phyloP scores from a whole-genome alignment of 331 rosid species.

The Spiraea crenata region DNA sequence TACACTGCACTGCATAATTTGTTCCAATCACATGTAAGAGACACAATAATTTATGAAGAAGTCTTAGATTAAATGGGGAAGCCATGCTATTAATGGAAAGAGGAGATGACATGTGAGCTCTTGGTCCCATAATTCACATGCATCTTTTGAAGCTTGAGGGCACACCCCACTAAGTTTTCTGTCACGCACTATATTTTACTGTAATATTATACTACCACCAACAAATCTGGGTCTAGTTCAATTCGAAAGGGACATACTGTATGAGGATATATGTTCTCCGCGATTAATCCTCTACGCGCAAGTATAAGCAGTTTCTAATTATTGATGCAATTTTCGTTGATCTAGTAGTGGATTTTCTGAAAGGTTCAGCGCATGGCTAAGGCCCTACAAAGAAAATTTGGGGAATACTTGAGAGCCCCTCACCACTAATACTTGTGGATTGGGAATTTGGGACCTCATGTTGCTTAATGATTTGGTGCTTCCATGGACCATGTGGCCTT shows the following conservation, averaged over 20 bases:
- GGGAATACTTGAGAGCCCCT: background rate
- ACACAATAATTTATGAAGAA: slow-evolving; percentile 17
- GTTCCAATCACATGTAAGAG: slow-evolving; percentile 15
- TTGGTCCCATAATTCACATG: slow-evolving; percentile 48
- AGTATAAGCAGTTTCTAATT: no score
- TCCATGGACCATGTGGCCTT: slow-evolving; percentile 5
- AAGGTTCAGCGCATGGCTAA: no score
- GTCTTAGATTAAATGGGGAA: background rate
- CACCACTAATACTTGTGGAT: background rate
- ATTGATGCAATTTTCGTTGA: no score
- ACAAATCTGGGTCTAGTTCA: slow-evolving; percentile 1
- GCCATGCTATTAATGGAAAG: background rate
- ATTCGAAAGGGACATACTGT: no score
- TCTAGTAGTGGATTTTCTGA: no score
- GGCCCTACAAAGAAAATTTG: background rate
- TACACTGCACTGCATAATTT: no score
- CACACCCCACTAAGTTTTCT: slow-evolving; percentile 16
- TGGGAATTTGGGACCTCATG: background rate
- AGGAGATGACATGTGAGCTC: slow-evolving; percentile 26
- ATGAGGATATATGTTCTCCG: no score
- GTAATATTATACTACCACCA: background rate
- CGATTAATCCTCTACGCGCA: no score
- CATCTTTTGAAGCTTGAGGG: slow-evolving; percentile 17
- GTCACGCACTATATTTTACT: slow-evolving; percentile 13
- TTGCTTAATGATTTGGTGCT: background rate